Percentiles rank a stretch among this genome's conserved stretches.
Conservation (phyloP, 139 green algal species). For the Nannochloris sp. region DNA sequence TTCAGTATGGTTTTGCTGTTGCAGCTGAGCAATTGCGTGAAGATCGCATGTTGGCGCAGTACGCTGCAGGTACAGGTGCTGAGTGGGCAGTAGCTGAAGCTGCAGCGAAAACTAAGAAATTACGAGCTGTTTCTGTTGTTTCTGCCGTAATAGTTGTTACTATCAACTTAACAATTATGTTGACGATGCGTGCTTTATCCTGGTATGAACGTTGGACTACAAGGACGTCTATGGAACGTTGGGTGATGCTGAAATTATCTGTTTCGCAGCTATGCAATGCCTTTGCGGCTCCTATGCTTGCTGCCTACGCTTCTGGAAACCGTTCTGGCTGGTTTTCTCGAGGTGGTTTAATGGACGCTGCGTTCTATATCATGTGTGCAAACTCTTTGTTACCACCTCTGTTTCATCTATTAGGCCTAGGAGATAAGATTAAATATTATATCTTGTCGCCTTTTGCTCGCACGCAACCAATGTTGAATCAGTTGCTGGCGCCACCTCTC, state of each 20-base stretch:
- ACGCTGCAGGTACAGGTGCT: slow-evolving; percentile 1
- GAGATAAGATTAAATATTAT: slow-evolving; percentile 14
- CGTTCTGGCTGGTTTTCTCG: slow-evolving; percentile 26
- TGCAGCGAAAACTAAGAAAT: slow-evolving; percentile 1
- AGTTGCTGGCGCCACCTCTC: slow-evolving; percentile 25
- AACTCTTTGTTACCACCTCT: slow-evolving; percentile 44
- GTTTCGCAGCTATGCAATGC: slow-evolving; percentile 39
- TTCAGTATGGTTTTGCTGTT: slow-evolving; percentile 38
- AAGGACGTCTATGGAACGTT: slow-evolving; percentile 24
- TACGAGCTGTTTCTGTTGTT: not conserved
- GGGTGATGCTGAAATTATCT: slow-evolving; percentile 39
- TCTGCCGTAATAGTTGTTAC: slow-evolving; percentile 4
- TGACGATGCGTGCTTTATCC: slow-evolving; percentile 14
- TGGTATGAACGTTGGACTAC: slow-evolving; percentile 43
- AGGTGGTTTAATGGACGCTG: slow-evolving; percentile 44
- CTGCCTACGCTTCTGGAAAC: slow-evolving; percentile 11
- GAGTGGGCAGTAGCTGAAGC: not conserved
- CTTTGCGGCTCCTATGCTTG: slow-evolving; percentile 35
- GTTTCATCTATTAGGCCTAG: slow-evolving; percentile 24
- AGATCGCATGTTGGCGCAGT: slow-evolving; percentile 1
- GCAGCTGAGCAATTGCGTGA: slow-evolving; percentile 12
- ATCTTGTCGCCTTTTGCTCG: slow-evolving; percentile 21
- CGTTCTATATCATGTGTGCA: slow-evolving; percentile 47
- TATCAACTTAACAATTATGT: slow-evolving; percentile 13
- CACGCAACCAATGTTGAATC: slow-evolving; percentile 37